Base-by-base conservation (phyloP, 345 rosid species). In the Syzygium oleosum region DNA sequence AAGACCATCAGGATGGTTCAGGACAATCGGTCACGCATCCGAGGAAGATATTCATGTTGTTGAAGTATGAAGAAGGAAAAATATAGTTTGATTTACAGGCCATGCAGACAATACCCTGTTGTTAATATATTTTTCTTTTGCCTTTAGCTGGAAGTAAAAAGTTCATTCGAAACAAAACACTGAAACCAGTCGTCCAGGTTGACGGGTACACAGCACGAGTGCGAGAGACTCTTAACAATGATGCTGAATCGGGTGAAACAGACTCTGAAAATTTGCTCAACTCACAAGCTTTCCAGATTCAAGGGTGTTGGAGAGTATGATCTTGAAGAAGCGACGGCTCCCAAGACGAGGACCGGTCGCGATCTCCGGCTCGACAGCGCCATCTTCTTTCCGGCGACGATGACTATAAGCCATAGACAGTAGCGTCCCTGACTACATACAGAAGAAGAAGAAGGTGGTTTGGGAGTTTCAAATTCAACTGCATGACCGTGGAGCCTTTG, bases 161-260 rank as follows among this genome's bases (percentile, higher is more conserved):
- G 79, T 68, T 31, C 12, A 17, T 68, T 68, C 43, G 12, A 68
- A 68, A 68, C 79, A 3, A 68, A 68, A 68, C 23, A 68, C 43
- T 31, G 17, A 1, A 68, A 68, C 79, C 43, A 8, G 23, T 68
- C 16, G 31, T 68, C 79, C 79, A 7, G 43, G 2, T 68, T 31
- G 79, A 31, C 43, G 23, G 78, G 3, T 31, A 2, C 79, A 16
- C 79, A 31, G 43, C 43, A 31, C 22, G 43, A 68, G 43, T 2
- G 0, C 2, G 43, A 68, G 1, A 17, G 9, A 31, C 46, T 68
- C 79, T 31, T 9, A 2, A 68, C 79, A 17, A 31, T 4, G 0
- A 0, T 7, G 6, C 6, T 6, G 0, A 29, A 65, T 65, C 3
- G 3, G 17, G 3, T 29, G 78, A 65, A 29, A 65, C 41, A 29